Evolutionary conservation across 495 filamentous ascomycete species (phyloP), one percentile per base, ranked within the genome.

Genomic region (Xylona heveae): DNA sequence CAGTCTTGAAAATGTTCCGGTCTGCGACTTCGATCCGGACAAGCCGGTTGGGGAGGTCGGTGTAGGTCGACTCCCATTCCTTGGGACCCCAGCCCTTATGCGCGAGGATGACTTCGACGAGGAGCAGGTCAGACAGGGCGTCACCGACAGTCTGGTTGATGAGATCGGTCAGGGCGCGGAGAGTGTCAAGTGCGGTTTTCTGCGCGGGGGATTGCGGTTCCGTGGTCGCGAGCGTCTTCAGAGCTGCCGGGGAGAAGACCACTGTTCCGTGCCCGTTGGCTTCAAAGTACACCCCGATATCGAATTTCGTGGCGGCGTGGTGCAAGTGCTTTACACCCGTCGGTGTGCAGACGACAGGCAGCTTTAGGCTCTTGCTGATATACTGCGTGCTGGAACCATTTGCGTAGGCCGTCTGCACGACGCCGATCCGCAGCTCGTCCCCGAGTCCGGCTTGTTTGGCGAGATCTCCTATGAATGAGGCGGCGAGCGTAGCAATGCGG

Each of bases 91-190:
- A 97, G 42, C 62, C 60, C 59, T 93, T 95, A 64, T 95, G 84
- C 5, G 90, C 82, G 16, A 97, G 71, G 45, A 94, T 85, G 14
- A 82, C 74, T 53, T 97, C 88, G 13, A 93, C 85, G 31, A 97
- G 64, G n/a, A 97, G 68, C 55, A 93, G 72, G 52, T 97, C 88
- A 6, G 82, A 91, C 23, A 97, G 64, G 16, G 88, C 90, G 47
- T 97, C 88, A 38, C 88, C 88, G 32, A 94, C 88, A 6, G 88
- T 80, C 54, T 95, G 85, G 63, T 97, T 97, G 58, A 95, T 91
- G 39, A 97, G 63, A 31, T 88, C 74, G 20, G 70, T 73, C 24
- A 93, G 59, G 3, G 82, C 83, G 29, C 59, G 61, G 5, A 97
- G 73, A 9, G 71, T 81, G 28, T 83, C 72, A 14, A 95, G 67